Conservation (phyloP, 2,329 filamentous ascomycete species). For the Pseudogymnoascus sp. region DNA sequence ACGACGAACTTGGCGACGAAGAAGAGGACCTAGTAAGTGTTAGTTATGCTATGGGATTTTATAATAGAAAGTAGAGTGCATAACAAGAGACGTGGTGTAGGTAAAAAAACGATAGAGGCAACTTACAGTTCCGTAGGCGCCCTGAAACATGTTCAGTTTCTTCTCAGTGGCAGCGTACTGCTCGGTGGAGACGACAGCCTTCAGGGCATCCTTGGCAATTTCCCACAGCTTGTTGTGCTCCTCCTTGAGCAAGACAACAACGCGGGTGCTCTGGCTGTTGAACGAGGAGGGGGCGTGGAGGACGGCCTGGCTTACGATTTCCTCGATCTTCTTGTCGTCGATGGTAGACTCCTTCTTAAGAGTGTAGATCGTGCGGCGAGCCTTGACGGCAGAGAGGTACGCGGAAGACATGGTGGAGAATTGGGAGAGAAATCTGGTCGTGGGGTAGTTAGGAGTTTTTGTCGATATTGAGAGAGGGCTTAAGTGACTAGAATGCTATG, state of each 20-base stretch:
- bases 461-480: no score
- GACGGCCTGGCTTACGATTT: slow-evolving; percentile 58
- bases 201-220: slow-evolving; percentile 56
- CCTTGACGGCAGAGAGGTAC: slow-evolving; percentile 52
- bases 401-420: no score
- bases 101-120: no score
- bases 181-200: slow-evolving; percentile 56
- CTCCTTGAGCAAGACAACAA: slow-evolving; percentile 69
- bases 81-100: no score
- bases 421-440: no score
- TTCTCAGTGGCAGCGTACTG: slow-evolving; percentile 19
- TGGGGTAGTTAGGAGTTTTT: no score
- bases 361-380: slow-evolving; percentile 62
- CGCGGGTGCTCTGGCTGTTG: slow-evolving; percentile 79
- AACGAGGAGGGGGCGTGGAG: slow-evolving; percentile 71
- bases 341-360: slow-evolving; percentile 58
- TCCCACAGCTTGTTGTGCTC: slow-evolving; percentile 90
- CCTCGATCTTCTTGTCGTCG: slow-evolving; percentile 50
- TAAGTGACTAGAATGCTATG: no score
- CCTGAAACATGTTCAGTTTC: slow-evolving; percentile 50
- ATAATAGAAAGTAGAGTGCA: no score
- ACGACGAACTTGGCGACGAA: no score
- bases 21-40: no score
- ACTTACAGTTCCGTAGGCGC: slow-evolving; percentile 71
- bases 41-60: no score